A percentile compares a stretch with the other conserved stretches of the same genome.
These are phyloP conservation scores for Tetracladium setigerum DNA, from an alignment of 495 filamentous ascomycete species.

Conservation along the genomic window DNA sequence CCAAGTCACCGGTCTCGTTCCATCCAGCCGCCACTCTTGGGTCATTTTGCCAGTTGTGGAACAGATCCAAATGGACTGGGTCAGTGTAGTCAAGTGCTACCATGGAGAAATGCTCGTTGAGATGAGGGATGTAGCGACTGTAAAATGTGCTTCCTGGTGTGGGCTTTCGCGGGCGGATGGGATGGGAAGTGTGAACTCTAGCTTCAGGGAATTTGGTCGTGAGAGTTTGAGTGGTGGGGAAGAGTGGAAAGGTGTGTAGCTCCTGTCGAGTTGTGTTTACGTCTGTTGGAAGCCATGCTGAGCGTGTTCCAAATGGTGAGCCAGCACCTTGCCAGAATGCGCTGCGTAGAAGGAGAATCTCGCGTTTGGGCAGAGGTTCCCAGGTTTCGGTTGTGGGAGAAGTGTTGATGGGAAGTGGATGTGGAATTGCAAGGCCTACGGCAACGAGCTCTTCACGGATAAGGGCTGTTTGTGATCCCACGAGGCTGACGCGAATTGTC, in stretches of 20 bases:
- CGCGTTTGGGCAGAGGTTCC: not conserved
- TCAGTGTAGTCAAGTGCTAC: slow-evolving; percentile 50
- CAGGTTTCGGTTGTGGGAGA: not conserved
- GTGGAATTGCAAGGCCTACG: slow-evolving; percentile 43
- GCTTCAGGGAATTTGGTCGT: slow-evolving; percentile 43
- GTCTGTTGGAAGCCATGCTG: slow-evolving; percentile 44
- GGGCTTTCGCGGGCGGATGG: slow-evolving; percentile 53
- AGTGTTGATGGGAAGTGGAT: slow-evolving; percentile 31
- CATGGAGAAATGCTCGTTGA: slow-evolving; percentile 59
- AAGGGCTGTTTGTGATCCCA: slow-evolving; percentile 31
- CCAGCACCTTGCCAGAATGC: slow-evolving; percentile 66
- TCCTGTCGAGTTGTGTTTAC: slow-evolving; percentile 27
- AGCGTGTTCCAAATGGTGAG: slow-evolving; percentile 54
- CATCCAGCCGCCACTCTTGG: slow-evolving; percentile 61
- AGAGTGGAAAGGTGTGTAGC: slow-evolving; percentile 38
- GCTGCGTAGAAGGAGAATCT: slow-evolving; percentile 6
- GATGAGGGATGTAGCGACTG: slow-evolving; percentile 60
- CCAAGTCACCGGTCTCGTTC: slow-evolving; percentile 58
- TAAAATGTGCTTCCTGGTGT: slow-evolving; percentile 53
- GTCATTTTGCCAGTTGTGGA: slow-evolving; percentile 65
- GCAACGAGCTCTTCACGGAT: slow-evolving; percentile 42
- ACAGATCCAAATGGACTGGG: slow-evolving; percentile 46
- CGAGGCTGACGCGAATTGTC: slow-evolving; percentile 28
- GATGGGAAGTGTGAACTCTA: slow-evolving; percentile 46
- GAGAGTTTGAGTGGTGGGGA: slow-evolving; percentile 47